Conservation (phyloP, 169 alveolate genomes). For the Ichthyophthirius multifiliis region DNA sequence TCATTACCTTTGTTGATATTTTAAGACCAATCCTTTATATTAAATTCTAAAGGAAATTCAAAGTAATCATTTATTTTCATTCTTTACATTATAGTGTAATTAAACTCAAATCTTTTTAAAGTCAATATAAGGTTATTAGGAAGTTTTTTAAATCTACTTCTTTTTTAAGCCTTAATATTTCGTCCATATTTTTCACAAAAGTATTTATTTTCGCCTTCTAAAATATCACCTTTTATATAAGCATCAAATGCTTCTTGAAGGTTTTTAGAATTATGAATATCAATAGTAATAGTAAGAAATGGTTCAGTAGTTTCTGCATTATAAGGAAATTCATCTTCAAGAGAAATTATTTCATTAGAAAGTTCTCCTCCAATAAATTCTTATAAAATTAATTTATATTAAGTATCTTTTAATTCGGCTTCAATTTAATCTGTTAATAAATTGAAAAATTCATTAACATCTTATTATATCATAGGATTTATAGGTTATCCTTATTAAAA, state of each 20-base stretch:
- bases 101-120: slow-evolving; percentile 84
- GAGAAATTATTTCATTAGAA: slow-evolving; percentile 69
- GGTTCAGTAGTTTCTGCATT: slow-evolving; percentile 74
- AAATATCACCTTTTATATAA: slow-evolving; percentile 74
- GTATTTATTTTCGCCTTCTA: slow-evolving; percentile 87
- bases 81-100: slow-evolving; percentile 74
- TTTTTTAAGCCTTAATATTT: slow-evolving; percentile 74
- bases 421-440: slow-evolving; percentile 76
- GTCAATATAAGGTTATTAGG: slow-evolving; percentile 71
- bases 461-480: slow-evolving; percentile 70
- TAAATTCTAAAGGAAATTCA: slow-evolving; percentile 80
- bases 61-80: slow-evolving; percentile 81
- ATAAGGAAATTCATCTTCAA: slow-evolving; percentile 73
- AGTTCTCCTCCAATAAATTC: slow-evolving; percentile 72
- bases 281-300: slow-evolving; percentile 70
- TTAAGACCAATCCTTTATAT: slow-evolving; percentile 75
- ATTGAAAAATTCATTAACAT: slow-evolving; percentile 83
- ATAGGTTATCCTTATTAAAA: slow-evolving; percentile 66
- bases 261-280: slow-evolving; percentile 71
- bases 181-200: slow-evolving; percentile 75
- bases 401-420: slow-evolving; percentile 53
- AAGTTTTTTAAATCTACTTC: slow-evolving; percentile 68
- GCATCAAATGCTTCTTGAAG: slow-evolving; percentile 77
- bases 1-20: slow-evolving; percentile 50
- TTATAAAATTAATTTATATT: slow-evolving; percentile 54